A percentile compares a stretch with the other conserved stretches of the same genome.
These are phyloP conservation scores for Kodamaea sagamina DNA, from an alignment of 805 yeast species.

Conservation along the genomic window DNA sequence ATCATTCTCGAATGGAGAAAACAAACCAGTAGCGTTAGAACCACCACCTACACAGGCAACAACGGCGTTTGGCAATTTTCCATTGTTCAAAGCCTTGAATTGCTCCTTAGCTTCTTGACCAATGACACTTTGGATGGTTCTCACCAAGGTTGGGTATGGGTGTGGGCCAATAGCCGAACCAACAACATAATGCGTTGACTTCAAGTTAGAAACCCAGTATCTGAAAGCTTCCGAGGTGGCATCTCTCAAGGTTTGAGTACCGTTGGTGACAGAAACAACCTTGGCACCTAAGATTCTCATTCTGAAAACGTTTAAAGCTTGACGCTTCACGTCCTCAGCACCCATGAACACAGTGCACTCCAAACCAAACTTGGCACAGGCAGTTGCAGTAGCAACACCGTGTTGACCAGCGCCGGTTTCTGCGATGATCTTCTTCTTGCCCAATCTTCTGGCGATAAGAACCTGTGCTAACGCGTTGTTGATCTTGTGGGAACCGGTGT, in stretches of 20 bases:
- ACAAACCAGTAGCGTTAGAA: constrained; percentile 93
- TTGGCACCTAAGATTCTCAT: constrained; percentile 96
- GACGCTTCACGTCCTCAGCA: constrained; percentile 98
- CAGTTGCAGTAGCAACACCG: constrained; percentile 92
- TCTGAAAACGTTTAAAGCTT: constrained; percentile 96
- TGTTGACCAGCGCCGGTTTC: constrained; percentile 95
- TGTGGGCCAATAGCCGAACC: constrained; percentile 99
- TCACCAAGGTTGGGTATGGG: constrained; percentile 96
- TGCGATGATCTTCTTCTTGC: constrained; percentile 76
- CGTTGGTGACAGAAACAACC: constrained; percentile 89
- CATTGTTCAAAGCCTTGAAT: constrained; percentile 74
- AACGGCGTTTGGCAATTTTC: constrained; percentile 86
- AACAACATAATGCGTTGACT: constrained; percentile 89
- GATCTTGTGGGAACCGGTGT: constrained; percentile 86
- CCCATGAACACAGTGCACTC: constrained; percentile 97
- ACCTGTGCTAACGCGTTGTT: constrained; percentile 85
- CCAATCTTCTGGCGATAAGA: constrained; percentile 73
- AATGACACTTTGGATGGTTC: constrained; percentile 97
- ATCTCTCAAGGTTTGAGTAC: constrained; percentile 94
- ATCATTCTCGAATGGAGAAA: constrained; percentile 90
- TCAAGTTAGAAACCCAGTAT: constrained; percentile 87
- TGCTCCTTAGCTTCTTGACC: constrained; percentile 94
- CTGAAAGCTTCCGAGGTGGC: constrained; percentile 98
- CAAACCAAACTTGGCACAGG: constrained; percentile 89
- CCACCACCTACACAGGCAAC: constrained; percentile 99